Base-by-base conservation (phyloP, 192 early-diverging fungal species). In the Coemansia sp. region DNA sequence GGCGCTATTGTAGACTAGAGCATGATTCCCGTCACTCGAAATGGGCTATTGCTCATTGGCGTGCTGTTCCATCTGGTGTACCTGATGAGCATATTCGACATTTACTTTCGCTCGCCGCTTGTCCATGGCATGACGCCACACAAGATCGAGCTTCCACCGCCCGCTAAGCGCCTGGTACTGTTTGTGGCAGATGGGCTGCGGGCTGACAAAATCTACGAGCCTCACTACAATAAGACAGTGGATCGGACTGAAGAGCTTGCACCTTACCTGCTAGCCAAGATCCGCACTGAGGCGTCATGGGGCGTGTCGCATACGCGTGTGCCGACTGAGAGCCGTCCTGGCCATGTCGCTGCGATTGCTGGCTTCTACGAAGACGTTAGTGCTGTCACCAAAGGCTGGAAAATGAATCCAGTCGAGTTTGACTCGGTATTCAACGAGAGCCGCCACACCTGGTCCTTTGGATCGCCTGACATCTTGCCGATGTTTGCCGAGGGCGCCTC, bases 281-380 rank as follows among this genome's bases (percentile, higher is more conserved):
- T 92, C 63, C 77, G 83, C 49, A 87, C 84, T 7, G 75, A 88
- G 64, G 91, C 87, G 19, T 84, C 90, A 6, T 94, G 91, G 91
- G 92, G 92, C 30, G 88, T 94, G 21, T 93, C 92, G 38, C 93
- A 94, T 70, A 98, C 96, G 8, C 89, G 93, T 33, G 95, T 98
- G 28, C 96, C 96, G 23, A 98, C 96, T 33, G 96, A 98, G 84
- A 94, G 92, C 60, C 85, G 96, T 14, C 96, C 96, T 28, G 95
- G 96, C 8, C 96, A 98, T 74, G 95, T 98, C n/a, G 96, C 96
- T 23, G 87, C 96, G 35, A 97, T 98, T 84, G 96, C 95, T 14
- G 96, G 96, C 6, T 95, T 98, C 75, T 98, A 98, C 80, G 96
- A 98, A 77, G 96, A 98, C 84, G 95, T 97, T 53, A 95, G 94